phyloP scores from a whole-genome alignment of 257 asterid genomes.

The Ilex aquifolium region DNA sequence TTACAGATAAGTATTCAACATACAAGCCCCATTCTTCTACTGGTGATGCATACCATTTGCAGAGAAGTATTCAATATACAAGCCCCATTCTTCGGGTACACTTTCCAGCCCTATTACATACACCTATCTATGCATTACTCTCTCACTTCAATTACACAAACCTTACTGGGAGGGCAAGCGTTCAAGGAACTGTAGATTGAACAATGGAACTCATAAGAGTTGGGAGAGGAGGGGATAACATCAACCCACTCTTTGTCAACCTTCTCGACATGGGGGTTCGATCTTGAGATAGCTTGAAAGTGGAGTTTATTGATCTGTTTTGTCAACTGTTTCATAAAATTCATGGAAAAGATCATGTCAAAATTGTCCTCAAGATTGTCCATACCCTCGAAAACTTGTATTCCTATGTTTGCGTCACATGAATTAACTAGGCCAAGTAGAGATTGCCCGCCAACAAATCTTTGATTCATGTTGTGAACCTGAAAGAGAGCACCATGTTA shows the following conservation, averaged over 20 bases:
- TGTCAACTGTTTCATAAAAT: conserved; percentile 50
- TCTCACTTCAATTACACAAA: conserved; percentile 47
- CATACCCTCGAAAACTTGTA: conserved; percentile 30
- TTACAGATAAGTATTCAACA: no score
- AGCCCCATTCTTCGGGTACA: no score
- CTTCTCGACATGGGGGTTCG: conserved; percentile 43
- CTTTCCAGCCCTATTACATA: no score
- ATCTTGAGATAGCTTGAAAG: conserved; percentile 42
- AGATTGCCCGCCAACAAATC: conserved; percentile 18
- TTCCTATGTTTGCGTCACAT: conserved; percentile 50
- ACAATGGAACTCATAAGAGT: conserved; percentile 64
- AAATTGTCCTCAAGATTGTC: conserved; percentile 29
- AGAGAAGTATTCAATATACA: no score
- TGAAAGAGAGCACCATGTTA: conserved; percentile 20
- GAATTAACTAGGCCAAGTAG: conserved; percentile 64
- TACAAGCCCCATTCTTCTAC: no score
- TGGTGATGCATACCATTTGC: no score
- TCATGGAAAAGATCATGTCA: conserved; percentile 51
- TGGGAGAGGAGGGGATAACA: conserved; percentile 50
- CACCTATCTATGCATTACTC: conserved; percentile 8
- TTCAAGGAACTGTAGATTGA: conserved; percentile 63
- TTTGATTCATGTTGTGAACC: conserved; percentile 38
- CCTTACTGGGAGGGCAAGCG: conserved; percentile 36
- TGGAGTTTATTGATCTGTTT: conserved; percentile 45
- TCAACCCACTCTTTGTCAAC: conserved; percentile 69